Conservation (phyloP, 2,329 filamentous ascomycete species). For the Monilinia aucupariae region DNA sequence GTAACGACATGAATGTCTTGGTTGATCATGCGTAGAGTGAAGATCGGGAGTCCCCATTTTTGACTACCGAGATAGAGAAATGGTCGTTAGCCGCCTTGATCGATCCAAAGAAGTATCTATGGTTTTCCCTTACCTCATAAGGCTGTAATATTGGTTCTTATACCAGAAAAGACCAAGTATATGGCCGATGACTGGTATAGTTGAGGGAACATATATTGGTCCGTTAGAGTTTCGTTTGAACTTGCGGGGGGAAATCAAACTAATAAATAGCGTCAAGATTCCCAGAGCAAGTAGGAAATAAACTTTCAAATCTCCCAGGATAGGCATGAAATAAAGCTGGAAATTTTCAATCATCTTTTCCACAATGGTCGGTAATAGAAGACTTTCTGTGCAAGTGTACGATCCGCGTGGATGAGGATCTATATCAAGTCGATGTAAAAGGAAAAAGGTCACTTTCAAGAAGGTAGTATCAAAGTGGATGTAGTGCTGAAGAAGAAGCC, state of each 20-base stretch:
- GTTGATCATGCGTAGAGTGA: background rate
- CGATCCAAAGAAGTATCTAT: too few relatives aligned
- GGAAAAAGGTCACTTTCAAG: background rate
- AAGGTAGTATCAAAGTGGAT: background rate
- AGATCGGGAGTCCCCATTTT: conserved; percentile 5
- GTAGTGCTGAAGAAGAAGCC: background rate
- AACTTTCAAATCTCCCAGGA: background rate
- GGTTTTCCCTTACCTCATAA: background rate
- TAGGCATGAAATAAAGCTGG: background rate
- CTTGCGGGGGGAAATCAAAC: background rate
- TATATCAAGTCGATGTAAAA: background rate
- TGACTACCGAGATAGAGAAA: background rate
- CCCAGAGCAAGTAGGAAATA: background rate
- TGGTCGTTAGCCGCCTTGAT: background rate
- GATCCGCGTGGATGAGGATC: background rate
- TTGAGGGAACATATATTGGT: background rate
- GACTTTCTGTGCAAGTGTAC: background rate
- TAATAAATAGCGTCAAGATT: background rate
- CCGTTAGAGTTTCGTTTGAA: background rate
- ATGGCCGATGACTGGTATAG: conserved; percentile 10
- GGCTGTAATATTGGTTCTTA: conserved; percentile 1
- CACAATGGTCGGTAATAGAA: background rate
- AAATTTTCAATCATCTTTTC: background rate
- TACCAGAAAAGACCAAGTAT: background rate
- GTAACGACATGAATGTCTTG: background rate